Percentiles rank a stretch among this genome's conserved stretches.
Conservation (phyloP, 2,329 filamentous ascomycete species). For the Diaporthe humulicola region DNA sequence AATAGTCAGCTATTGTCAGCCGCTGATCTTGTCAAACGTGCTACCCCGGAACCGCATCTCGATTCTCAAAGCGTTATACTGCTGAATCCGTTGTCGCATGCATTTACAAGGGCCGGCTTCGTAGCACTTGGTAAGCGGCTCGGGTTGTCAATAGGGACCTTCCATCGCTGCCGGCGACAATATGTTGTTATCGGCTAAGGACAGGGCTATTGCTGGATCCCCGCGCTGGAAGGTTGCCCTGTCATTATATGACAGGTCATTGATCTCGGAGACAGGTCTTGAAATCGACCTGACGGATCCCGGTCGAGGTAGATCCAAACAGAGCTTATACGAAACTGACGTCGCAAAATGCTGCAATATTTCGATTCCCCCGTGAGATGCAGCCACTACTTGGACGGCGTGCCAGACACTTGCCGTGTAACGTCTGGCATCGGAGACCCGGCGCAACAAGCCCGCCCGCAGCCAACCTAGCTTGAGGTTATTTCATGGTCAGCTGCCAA, state of each 20-base stretch:
- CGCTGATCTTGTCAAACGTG: neutral
- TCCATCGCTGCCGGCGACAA: neutral
- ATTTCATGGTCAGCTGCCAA: slow-evolving; percentile 4
- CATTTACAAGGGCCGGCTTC: neutral
- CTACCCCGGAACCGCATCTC: slow-evolving; percentile 3
- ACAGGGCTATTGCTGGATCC: neutral
- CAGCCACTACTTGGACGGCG: neutral
- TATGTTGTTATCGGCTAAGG: neutral
- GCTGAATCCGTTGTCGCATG: neutral
- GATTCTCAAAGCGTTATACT: neutral
- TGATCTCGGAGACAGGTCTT: slow-evolving; percentile 3
- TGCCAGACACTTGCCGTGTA: slow-evolving; percentile 15
- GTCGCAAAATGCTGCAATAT: neutral
- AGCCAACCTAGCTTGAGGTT: neutral
- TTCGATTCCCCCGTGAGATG: neutral
- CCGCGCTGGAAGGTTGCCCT: neutral
- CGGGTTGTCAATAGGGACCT: neutral
- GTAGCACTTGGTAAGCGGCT: neutral
- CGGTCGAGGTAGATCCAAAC: slow-evolving; percentile 1
- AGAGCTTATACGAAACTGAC: neutral
- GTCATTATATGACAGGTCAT: slow-evolving; percentile 24
- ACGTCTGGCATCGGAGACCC: neutral
- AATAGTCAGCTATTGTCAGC: neutral
- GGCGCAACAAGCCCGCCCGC: neutral
- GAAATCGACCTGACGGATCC: neutral